Conservation (phyloP, 768 basidiomycete genomes). For the Stropharia rugosoannulata region DNA sequence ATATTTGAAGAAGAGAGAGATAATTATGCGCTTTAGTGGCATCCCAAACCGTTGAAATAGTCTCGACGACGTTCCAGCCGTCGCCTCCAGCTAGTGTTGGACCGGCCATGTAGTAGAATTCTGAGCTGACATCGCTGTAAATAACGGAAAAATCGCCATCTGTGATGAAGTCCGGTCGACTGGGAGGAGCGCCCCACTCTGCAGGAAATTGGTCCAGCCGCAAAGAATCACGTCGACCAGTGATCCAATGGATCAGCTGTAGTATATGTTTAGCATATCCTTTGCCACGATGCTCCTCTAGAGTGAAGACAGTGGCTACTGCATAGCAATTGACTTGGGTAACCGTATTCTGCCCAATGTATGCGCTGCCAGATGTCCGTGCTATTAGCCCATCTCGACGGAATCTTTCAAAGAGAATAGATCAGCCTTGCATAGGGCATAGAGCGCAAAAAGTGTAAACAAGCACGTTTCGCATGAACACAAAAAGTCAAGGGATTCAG, state of each 20-base stretch:
- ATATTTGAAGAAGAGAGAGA: background rate
- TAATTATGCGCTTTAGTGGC: slow-evolving; percentile 13
- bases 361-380: slow-evolving; percentile 21
- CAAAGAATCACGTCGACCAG: slow-evolving; percentile 19
- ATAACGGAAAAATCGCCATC: slow-evolving; percentile 24
- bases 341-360: slow-evolving; percentile 5
- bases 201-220: slow-evolving; percentile 17
- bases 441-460: background rate
- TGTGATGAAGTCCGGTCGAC: slow-evolving; percentile 12
- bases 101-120: slow-evolving; percentile 23
- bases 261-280: slow-evolving; percentile 67
- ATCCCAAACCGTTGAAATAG: slow-evolving; percentile 37
- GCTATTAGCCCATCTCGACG: slow-evolving; percentile 27
- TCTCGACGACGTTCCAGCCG: slow-evolving; percentile 41
- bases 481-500: slow-evolving; percentile 51
- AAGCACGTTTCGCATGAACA: slow-evolving; percentile 64
- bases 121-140: slow-evolving; percentile 26
- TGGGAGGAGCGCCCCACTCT: slow-evolving; percentile 25
- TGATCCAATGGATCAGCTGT: slow-evolving; percentile 52
- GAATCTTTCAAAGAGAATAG: slow-evolving; percentile 2
- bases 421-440: background rate
- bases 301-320: slow-evolving; percentile 59
- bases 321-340: slow-evolving; percentile 43
- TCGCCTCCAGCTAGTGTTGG: slow-evolving; percentile 12
- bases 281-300: slow-evolving; percentile 42